Percentiles rank a stretch among this genome's conserved stretches.
Evolutionary conservation across 2,329 filamentous ascomycete genomes (phyloP).

Genomic region (Alternaria rosae): DNA sequence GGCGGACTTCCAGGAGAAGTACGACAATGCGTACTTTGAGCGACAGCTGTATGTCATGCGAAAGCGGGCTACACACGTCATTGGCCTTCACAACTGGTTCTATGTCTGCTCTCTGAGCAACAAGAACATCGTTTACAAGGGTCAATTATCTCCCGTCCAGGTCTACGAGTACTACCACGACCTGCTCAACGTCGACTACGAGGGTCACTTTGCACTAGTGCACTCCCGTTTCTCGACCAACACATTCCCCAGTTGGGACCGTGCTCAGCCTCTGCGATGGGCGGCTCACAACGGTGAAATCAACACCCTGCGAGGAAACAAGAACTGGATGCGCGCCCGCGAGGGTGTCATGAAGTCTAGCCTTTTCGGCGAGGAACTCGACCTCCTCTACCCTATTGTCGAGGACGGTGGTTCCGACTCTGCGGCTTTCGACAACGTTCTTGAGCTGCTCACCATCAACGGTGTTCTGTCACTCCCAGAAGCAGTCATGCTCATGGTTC

Average conservation of each 20-base stretch:
- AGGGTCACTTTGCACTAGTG: constrained; percentile 94
- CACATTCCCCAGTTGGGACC: constrained; percentile 98
- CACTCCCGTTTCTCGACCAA: constrained; percentile 98
- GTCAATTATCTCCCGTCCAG: constrained; percentile 90
- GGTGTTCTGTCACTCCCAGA: constrained; percentile 94
- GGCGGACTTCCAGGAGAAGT: constrained; percentile 77
- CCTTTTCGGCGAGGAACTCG: constrained; percentile 90
- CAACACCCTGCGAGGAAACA: constrained; percentile 95
- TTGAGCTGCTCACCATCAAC: constrained; percentile 93
- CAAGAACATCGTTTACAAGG: constrained; percentile 99
- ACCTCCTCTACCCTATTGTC: constrained; percentile 89
- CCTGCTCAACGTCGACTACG: constrained; percentile 94
- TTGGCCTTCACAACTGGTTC: constrained; percentile 98
- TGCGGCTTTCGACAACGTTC: constrained; percentile 94
- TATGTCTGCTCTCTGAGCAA: constrained; percentile 96
- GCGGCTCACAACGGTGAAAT: constrained; percentile 99
- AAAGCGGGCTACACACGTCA: constrained; percentile 93
- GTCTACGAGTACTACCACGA: constrained; percentile 99
- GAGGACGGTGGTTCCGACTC: constrained; percentile 97
- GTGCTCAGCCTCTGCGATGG: constrained; percentile 94
- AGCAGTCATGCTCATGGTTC: constrained; percentile 98
- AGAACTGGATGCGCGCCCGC: constrained; percentile 99
- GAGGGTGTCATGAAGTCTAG: constrained; percentile 95
- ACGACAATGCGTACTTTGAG: constrained; percentile 88
- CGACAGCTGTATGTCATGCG: constrained; percentile 91